Evolutionary conservation across 192 early-diverging fungal species (phyloP).

Genomic region (Entophlyctis luteolus): DNA sequence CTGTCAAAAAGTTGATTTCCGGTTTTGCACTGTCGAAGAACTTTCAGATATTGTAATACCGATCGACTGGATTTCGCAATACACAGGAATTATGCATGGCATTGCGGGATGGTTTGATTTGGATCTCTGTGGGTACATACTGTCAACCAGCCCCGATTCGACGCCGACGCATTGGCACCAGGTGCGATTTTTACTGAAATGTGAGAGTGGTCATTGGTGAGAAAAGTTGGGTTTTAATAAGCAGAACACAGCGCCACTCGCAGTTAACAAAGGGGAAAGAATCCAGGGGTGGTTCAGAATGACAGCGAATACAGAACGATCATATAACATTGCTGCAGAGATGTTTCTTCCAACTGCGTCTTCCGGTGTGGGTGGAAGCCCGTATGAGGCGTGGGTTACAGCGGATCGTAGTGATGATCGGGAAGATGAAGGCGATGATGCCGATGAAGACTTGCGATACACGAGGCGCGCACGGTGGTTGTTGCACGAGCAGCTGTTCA

Average conservation of each 20-base stretch:
- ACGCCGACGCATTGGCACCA: slow-evolving; percentile 98
- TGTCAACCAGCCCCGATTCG: slow-evolving; percentile 81
- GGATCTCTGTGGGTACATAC: slow-evolving; percentile 67
- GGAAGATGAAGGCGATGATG: not conserved
- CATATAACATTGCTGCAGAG: slow-evolving; percentile 81
- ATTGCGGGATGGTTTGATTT: slow-evolving; percentile 98
- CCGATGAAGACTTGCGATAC: slow-evolving; percentile 17
- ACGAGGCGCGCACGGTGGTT: slow-evolving; percentile 73
- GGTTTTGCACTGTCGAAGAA: slow-evolving; percentile 69
- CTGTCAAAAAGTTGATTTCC: slow-evolving; percentile 69
- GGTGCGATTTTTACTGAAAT: slow-evolving; percentile 82
- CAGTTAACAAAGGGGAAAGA: slow-evolving; percentile 84
- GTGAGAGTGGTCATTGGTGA: slow-evolving; percentile 2
- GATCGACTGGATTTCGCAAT: slow-evolving; percentile 72
- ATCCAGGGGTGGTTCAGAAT: slow-evolving; percentile 83
- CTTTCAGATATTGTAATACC: slow-evolving; percentile 84
- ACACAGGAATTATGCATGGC: slow-evolving; percentile 84
- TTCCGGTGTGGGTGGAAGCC: slow-evolving; percentile 45
- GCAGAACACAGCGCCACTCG: slow-evolving; percentile 71
- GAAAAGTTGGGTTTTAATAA: not conserved
- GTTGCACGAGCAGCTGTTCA: slow-evolving; percentile 80
- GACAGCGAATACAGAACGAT: slow-evolving; percentile 84
- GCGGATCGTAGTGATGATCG: slow-evolving; percentile 25
- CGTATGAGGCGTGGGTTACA: slow-evolving; percentile 39
- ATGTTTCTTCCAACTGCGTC: slow-evolving; percentile 49